A percentile compares a stretch with the other conserved stretches of the same genome.
Conservation (phyloP, 495 filamentous ascomycete genomes). For the Lasiosphaeria hispida region DNA sequence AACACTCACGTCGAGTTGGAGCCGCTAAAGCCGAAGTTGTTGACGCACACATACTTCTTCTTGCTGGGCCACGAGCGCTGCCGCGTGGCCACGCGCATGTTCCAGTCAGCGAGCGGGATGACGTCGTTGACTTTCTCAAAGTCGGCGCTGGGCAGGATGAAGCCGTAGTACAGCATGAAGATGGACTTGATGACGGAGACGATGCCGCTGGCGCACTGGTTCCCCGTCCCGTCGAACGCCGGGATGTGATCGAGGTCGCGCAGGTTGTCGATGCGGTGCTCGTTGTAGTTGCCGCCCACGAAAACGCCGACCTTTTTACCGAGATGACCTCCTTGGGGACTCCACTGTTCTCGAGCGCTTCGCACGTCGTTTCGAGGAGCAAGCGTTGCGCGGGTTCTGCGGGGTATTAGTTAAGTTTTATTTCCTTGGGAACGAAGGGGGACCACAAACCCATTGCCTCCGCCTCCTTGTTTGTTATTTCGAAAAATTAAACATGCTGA, state of each 20-base stretch:
- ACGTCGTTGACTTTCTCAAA: slow-evolving; percentile 46
- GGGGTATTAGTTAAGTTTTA: neutral
- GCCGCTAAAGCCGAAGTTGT: slow-evolving; percentile 51
- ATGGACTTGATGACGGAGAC: slow-evolving; percentile 57
- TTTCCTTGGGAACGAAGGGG: neutral
- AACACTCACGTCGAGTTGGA: slow-evolving; percentile 44
- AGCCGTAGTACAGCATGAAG: slow-evolving; percentile 57
- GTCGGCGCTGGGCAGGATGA: slow-evolving; percentile 49
- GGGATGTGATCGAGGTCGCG: slow-evolving; percentile 41
- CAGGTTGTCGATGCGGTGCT: slow-evolving; percentile 38
- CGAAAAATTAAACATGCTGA: slow-evolving; percentile 54
- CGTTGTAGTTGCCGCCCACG: slow-evolving; percentile 40
- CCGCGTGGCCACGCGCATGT: slow-evolving; percentile 24
- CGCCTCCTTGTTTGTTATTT: slow-evolving; percentile 48
- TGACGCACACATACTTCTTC: slow-evolving; percentile 42
- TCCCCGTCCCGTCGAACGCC: slow-evolving; percentile 42
- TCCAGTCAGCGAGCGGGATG: slow-evolving; percentile 49
- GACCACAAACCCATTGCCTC: slow-evolving; percentile 43
- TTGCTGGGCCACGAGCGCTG: slow-evolving; percentile 38
- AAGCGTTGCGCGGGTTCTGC: slow-evolving; percentile 55
- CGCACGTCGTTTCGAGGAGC: slow-evolving; percentile 53
- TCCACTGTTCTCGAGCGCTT: slow-evolving; percentile 51
- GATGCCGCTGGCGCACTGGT: slow-evolving; percentile 52
- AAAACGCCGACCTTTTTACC: slow-evolving; percentile 46
- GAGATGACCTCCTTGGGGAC: slow-evolving; percentile 43